Evolutionary conservation across 2,329 filamentous ascomycete genomes (phyloP).

Genomic region (Curvularia eragrostidis): DNA sequence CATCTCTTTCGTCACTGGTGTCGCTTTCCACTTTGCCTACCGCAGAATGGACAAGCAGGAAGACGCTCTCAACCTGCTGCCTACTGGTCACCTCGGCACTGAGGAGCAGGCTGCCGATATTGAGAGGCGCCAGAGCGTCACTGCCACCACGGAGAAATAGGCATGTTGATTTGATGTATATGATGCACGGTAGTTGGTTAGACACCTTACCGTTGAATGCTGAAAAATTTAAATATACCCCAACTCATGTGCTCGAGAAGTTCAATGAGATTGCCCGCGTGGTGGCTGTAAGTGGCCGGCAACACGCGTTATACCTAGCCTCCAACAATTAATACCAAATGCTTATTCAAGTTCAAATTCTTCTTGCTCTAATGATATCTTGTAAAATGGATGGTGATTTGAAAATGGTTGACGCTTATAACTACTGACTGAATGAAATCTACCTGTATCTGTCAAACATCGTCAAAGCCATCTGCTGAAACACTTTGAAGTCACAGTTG

Average conservation of each 20-base stretch:
- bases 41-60: constrained; percentile 45
- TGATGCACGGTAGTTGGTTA: neutral
- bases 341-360: neutral
- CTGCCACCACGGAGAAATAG: constrained; percentile 25
- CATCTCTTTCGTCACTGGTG: constrained; percentile 44
- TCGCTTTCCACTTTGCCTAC: constrained; percentile 43
- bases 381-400: neutral
- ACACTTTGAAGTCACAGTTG: neutral
- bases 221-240: constrained; percentile 10
- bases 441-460: too few relatives aligned
- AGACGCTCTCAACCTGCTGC: constrained; percentile 49
- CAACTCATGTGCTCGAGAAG: constrained; percentile 3
- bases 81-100: constrained; percentile 46
- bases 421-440: neutral
- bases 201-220: constrained; percentile 5
- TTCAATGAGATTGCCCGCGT: neutral
- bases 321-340: constrained; percentile 11
- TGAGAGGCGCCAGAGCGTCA: constrained; percentile 35
- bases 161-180: neutral
- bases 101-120: constrained; percentile 37
- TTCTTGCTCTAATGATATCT: neutral
- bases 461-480: too few relatives aligned
- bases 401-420: neutral
- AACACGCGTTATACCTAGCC: neutral
- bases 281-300: neutral